phyloP scores from a whole-genome alignment of 495 filamentous ascomycete genomes.

The Parachaetomium inaequale region DNA sequence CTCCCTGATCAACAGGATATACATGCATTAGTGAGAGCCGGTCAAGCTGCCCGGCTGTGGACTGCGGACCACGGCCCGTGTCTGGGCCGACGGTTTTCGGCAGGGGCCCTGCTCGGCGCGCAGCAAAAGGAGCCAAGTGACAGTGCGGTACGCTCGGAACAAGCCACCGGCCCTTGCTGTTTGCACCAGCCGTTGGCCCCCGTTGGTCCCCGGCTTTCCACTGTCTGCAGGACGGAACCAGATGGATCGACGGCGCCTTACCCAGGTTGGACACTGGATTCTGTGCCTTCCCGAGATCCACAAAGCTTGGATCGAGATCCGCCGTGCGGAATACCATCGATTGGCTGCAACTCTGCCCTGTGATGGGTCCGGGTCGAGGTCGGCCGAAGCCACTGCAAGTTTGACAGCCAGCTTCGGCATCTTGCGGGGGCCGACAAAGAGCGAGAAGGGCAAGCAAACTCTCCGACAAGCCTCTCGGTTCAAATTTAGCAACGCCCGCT shows the following conservation, averaged over 20 bases:
- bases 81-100: constrained; percentile 2
- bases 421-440: neutral
- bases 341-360: neutral
- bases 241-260: neutral
- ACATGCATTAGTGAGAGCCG: neutral
- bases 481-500: neutral
- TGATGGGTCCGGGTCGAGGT: neutral
- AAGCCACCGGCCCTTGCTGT: constrained; percentile 2
- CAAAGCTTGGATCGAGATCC: constrained; percentile 3
- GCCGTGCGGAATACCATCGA: neutral
- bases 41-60: neutral
- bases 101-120: neutral
- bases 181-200: neutral
- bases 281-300: constrained; percentile 14
- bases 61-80: neutral
- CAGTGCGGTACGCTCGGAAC: neutral
- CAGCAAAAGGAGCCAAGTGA: neutral
- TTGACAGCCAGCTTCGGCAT: neutral
- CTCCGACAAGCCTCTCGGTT: neutral
- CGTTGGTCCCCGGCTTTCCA: neutral
- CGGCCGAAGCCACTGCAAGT: neutral
- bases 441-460: neutral
- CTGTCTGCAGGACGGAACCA: neutral
- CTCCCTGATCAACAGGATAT: neutral
- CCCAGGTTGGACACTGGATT: neutral